Percentiles rank a stretch among this genome's conserved stretches.
Conservation (phyloP, 192 early-diverging fungal species). For the Rhizophagus sp. region DNA sequence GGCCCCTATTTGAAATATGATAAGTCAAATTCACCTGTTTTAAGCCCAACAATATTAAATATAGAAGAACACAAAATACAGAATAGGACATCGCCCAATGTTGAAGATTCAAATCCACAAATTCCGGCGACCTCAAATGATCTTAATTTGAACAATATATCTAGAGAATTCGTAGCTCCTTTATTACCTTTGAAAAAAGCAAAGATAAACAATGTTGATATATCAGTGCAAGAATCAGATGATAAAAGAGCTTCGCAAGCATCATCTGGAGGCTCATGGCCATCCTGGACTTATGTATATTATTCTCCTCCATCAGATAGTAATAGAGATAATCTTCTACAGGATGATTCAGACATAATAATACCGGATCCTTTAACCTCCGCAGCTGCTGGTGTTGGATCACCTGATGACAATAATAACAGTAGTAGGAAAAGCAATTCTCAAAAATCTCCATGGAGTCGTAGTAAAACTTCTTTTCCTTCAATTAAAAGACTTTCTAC, state of each 20-base stretch:
- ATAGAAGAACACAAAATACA: not conserved
- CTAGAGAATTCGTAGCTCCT: not conserved
- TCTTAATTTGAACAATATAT: not conserved
- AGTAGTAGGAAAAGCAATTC: not conserved
- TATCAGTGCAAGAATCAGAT: not conserved
- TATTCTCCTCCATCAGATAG: not conserved
- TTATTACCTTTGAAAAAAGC: not conserved
- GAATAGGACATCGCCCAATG: not conserved
- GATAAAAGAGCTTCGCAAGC: constrained; percentile 17
- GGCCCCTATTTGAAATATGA: not conserved
- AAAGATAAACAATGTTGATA: not conserved
- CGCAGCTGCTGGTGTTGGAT: constrained; percentile 6
- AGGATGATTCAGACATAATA: not conserved
- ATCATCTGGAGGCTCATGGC: constrained; percentile 21
- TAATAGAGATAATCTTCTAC: not conserved
- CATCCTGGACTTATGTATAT: constrained; percentile 25
- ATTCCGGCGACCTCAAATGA: not conserved
- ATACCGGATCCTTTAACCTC: not conserved
- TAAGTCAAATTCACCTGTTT: not conserved
- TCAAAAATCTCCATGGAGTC: not conserved
- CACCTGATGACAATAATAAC: not conserved
- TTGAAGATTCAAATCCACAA: constrained; percentile 5
- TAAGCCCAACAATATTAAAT: not conserved
- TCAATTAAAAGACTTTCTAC: not conserved
- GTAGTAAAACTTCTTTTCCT: not conserved